A percentile compares a stretch with the other conserved stretches of the same genome.
phyloP scores from a whole-genome alignment of 371 early-diverging fungal species.

The Smittium mucronatum region DNA sequence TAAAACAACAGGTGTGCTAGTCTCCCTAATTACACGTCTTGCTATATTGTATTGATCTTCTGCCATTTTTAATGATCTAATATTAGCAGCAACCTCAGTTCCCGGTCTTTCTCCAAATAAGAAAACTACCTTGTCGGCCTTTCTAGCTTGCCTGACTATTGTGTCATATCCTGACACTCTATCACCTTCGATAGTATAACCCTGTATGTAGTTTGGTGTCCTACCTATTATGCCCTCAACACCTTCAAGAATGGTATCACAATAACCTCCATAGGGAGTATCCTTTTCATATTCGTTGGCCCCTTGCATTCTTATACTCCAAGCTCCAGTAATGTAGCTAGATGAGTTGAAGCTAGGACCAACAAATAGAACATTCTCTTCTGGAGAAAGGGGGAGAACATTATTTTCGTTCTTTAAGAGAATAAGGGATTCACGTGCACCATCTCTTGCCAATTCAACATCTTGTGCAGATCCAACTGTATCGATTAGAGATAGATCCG shows the following conservation, averaged over 20 bases:
- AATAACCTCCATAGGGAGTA: slow-evolving; percentile 20
- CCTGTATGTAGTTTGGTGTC: slow-evolving; percentile 11
- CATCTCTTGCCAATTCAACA: slow-evolving; percentile 17
- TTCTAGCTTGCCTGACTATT: slow-evolving; percentile 20
- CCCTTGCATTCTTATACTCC: slow-evolving; percentile 23
- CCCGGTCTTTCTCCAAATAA: slow-evolving; percentile 25
- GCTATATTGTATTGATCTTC: slow-evolving; percentile 36
- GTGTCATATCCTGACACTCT: slow-evolving; percentile 21
- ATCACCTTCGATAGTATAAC: slow-evolving; percentile 19
- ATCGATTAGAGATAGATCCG: slow-evolving; percentile 11
- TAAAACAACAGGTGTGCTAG: slow-evolving; percentile 35
- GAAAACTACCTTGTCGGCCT: slow-evolving; percentile 25
- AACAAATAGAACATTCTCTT: slow-evolving; percentile 19
- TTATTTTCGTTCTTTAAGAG: slow-evolving; percentile 21
- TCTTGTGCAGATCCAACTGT: slow-evolving; percentile 23
- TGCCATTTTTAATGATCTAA: slow-evolving; percentile 37
- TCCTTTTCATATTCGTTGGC: slow-evolving; percentile 20
- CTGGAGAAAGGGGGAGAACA: slow-evolving; percentile 15
- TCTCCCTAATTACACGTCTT: slow-evolving; percentile 19
- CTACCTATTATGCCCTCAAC: slow-evolving; percentile 15
- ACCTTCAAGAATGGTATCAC: slow-evolving; percentile 19
- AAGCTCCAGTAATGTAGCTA: slow-evolving; percentile 22
- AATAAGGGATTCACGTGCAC: slow-evolving; percentile 19
- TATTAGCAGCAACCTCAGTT: slow-evolving; percentile 36
- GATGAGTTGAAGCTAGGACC: slow-evolving; percentile 22